Evolutionary conservation across 306 rosid genomes (phyloP), one percentile per base, ranked within the genome.

Genomic region (Rosa lucieae): DNA sequence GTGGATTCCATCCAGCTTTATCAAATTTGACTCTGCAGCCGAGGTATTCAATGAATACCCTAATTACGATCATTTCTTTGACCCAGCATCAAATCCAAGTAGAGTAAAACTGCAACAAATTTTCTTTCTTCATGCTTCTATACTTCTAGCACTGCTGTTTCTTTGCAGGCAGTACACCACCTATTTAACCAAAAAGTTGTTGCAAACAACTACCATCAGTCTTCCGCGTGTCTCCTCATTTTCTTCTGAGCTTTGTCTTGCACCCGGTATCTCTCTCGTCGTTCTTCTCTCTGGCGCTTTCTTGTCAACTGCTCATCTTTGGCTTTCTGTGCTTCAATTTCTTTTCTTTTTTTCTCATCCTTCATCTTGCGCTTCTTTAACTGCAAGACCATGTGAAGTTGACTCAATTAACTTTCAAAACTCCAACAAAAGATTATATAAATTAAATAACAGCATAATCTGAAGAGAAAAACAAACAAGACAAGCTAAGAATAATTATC

Each of bases 261-360:
- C 47, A 44, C 82, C 21, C 98, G 84, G 69, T 95, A 95, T 73
- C 92, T 91, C 59, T 76, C 93, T 6, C 97, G 89, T 12, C 92
- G 84, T 85, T 91, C 98, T 76, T 95, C 99, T 80, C 99, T 91
- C 58, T 23, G 88, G 29, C 99, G 99, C 86, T 95, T 95, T 75
- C 26, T 93, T 6, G 71, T 18, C 79, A 91, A 4, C 80, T 52
- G 81, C 77, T 95, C 98, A 1, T 88, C 96, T 81, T 95, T 95
- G 26, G 87, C 90, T 82, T 77, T 89, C 85, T 88, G 87, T 5
- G 65, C 88, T 80, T 90, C 98, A 5, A 67, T 72, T 79, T 43
- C 89, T 83, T 91, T 89, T 81, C 87, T 89, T 79, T 81, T 91
- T 81, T 89, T 80, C n/a, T 70, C 91, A 65, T 90, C 97, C 82